phyloP scores from a whole-genome alignment of 2,329 filamentous ascomycete species.

The Onygenales sp. region DNA sequence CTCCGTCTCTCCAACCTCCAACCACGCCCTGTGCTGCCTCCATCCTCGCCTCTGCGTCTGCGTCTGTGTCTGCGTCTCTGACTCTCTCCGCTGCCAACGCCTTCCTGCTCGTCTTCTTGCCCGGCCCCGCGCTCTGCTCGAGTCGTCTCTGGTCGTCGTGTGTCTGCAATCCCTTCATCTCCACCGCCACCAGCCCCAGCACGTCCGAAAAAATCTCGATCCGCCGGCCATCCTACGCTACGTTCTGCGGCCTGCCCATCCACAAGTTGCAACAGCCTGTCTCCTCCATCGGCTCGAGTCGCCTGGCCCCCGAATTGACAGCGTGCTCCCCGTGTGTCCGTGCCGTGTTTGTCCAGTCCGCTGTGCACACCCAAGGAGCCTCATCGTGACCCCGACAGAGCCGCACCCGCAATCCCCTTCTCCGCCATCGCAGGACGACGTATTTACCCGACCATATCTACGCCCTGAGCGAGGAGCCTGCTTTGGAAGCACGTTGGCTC shows the following conservation, averaged over 20 bases:
- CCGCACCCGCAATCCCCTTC: background rate
- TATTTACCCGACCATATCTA: background rate
- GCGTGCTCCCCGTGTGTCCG: background rate
- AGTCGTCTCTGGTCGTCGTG: background rate
- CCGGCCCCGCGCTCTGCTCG: background rate
- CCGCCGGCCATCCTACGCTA: background rate
- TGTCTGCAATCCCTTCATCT: conserved; percentile 2
- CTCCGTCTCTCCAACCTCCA: background rate
- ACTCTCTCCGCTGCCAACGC: background rate
- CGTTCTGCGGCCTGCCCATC: background rate
- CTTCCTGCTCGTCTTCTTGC: background rate
- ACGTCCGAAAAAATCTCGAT: background rate
- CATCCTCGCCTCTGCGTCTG: background rate
- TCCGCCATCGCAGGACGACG: background rate
- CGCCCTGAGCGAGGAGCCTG: background rate
- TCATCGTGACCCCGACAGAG: background rate
- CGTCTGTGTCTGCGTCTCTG: too few species aligned
- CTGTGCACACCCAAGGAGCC: background rate
- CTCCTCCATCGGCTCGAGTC: background rate
- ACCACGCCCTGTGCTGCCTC: background rate
- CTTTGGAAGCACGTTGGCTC: conserved; percentile 1
- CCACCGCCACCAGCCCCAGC: conserved; percentile 1
- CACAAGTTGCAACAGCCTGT: background rate
- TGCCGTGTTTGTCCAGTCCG: background rate
- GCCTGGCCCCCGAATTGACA: background rate